phyloP scores from a whole-genome alignment of 331 rosid genomes.

The Quercus lobata region DNA sequence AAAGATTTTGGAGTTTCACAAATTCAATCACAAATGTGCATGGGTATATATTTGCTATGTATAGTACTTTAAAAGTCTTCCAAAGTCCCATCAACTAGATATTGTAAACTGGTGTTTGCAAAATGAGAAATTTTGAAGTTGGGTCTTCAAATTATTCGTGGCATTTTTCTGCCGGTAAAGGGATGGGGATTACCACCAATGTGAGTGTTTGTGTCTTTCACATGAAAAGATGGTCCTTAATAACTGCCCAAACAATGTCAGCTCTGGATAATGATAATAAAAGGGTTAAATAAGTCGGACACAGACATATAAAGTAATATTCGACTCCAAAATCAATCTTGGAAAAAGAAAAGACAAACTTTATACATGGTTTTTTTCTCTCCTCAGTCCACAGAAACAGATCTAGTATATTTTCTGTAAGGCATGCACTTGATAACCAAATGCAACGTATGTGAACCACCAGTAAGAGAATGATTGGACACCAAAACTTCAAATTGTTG shows the following conservation, averaged over 20 bases:
- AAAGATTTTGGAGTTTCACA: background rate
- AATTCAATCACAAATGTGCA: background rate
- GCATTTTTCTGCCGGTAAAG: background rate
- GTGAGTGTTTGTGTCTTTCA: background rate
- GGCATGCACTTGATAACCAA: background rate
- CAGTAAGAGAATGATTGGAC: background rate
- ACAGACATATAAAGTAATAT: background rate
- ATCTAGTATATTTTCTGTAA: background rate
- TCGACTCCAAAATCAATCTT: too few species aligned
- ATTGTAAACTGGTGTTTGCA: background rate
- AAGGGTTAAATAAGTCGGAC: background rate
- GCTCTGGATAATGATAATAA: background rate
- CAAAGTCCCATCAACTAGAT: background rate
- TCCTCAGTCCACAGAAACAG: background rate
- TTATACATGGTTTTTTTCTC: too few species aligned
- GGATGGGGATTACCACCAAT: background rate
- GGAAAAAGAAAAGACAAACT: too few species aligned
- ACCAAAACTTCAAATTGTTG: background rate
- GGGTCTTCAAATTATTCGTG: background rate
- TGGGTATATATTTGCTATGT: background rate
- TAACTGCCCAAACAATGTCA: background rate
- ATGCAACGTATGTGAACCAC: background rate
- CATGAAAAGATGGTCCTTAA: background rate
- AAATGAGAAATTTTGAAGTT: background rate
- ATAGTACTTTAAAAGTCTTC: background rate